Conservation (phyloP, 2,329 filamentous ascomycete species). For the Microdochium nivale region DNA sequence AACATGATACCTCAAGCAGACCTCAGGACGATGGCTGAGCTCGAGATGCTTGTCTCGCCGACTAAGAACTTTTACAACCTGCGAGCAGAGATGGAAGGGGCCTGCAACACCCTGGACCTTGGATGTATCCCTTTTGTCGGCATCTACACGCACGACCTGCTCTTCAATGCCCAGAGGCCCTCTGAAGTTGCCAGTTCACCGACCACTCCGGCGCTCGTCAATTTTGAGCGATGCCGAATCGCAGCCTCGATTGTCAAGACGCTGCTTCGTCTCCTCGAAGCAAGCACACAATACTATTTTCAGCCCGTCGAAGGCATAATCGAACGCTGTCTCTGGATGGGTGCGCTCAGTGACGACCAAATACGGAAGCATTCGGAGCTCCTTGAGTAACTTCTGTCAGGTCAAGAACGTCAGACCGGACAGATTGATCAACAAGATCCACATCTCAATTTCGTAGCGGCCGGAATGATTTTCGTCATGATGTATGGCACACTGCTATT, state of each 20-base stretch:
- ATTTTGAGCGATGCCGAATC: conserved; percentile 74
- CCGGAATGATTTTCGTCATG: too few species aligned
- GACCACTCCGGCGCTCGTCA: conserved; percentile 61
- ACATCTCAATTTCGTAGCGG: too few species aligned
- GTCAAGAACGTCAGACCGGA: too few species aligned
- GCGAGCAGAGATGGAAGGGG: conserved; percentile 70
- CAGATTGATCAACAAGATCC: too few species aligned
- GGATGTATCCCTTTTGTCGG: conserved; percentile 81
- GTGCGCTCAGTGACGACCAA: conserved; percentile 66
- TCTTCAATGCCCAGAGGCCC: conserved; percentile 73
- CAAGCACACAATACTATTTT: conserved; percentile 66
- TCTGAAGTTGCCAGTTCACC: conserved; percentile 63
- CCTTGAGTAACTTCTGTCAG: conserved; percentile 29
- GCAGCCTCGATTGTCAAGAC: conserved; percentile 74
- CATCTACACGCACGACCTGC: conserved; percentile 74
- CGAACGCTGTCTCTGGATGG: conserved; percentile 79
- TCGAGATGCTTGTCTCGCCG: conserved; percentile 68
- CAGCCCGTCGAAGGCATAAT: conserved; percentile 68
- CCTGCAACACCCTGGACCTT: conserved; percentile 43
- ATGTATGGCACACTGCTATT: too few species aligned
- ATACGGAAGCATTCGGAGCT: conserved; percentile 48
- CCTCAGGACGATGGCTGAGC: conserved; percentile 53
- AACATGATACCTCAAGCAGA: conserved; percentile 57
- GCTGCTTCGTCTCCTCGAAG: conserved; percentile 67
- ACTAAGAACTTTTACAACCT: conserved; percentile 71